Base-by-base conservation (phyloP, 768 basidiomycete genomes). In the Arthromyces matolae region DNA sequence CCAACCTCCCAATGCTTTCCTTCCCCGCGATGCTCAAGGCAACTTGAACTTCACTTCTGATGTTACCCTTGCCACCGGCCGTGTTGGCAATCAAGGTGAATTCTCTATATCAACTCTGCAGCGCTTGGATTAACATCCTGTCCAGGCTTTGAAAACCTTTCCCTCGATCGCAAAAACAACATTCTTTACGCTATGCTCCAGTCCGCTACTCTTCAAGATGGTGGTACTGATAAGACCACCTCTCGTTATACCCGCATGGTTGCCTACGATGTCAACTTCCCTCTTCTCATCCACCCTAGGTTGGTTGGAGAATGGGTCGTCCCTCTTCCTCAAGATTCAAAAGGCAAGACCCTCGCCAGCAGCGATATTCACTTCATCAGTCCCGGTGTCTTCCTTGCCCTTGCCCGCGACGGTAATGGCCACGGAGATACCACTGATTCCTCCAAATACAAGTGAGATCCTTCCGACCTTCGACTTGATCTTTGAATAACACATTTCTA, bases 131-230 rank as follows among this genome's bases (percentile, higher is more conserved):
- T 38, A 14, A n/a, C 37, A 9, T 38, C 13, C n/a, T 5, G n/a
- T 33, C 27, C 39, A 79, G 81, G 81, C 1, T 79, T 84, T 40
- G 81, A 85, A 56, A 77, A 78, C 22, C 66, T 86, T 10, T 80
- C 83, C 0, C 50, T 76, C 4, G 77, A 78, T 47, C 54, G 72
- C 1, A 55, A 65, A 4, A 78, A 76, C 1, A 63, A 65, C 4
- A 76, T 69, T 4, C 69, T 86, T 3, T 86, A 81, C 56, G 82
- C 75, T 0, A 72, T 85, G 55, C 70, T 85, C 1, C 84, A 86
- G 56, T 73, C 76, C 6, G 83, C 81, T 0, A 71, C 77, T 1
- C 72, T 81, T 4, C 84, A 86, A 52, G 83, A 84, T 54, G 79
- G 81, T 19, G 79, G 78, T 1, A 49, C 54, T 35, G 62, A 69